These are phyloP conservation scores for Sungouiella thailandica DNA, from an alignment of 805 yeast species.

Conservation along the genomic window DNA sequence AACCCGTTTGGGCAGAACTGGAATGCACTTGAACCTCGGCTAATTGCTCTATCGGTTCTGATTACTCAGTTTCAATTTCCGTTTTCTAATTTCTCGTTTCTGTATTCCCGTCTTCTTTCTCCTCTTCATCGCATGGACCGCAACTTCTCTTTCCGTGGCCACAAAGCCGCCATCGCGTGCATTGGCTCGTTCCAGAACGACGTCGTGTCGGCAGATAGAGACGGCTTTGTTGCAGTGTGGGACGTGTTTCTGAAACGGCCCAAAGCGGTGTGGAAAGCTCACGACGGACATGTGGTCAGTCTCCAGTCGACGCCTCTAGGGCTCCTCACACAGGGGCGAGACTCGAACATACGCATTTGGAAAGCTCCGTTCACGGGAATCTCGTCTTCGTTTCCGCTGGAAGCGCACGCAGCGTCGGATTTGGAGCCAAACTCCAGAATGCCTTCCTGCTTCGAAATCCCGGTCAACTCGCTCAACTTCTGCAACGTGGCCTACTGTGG, in stretches of 20 bases:
- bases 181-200: conserved; percentile 3
- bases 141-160: conserved; percentile 12
- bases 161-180: conserved; percentile 13
- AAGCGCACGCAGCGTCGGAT: conserved; percentile 6
- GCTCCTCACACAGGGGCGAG: conserved; percentile 64
- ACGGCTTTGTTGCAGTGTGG: conserved; percentile 67
- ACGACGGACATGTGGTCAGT: conserved; percentile 46
- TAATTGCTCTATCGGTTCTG: no score
- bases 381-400: background rate
- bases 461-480: conserved; percentile 71
- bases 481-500: conserved; percentile 50
- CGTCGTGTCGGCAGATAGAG: conserved; percentile 53
- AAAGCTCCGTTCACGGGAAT: conserved; percentile 5
- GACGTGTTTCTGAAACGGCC: conserved; percentile 54
- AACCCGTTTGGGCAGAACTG: no score
- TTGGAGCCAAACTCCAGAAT: background rate
- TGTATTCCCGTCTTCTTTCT: no score
- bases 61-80: no score
- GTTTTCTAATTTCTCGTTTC: no score
- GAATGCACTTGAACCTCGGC: no score
- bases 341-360: conserved; percentile 52
- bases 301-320: conserved; percentile 26
- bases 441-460: conserved; percentile 41
- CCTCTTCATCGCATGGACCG: background rate
- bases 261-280: conserved; percentile 54